Percentiles rank a stretch among this genome's conserved stretches.
phyloP scores from a whole-genome alignment of 2,329 filamentous ascomycete genomes.

The Hymenoscyphus fructigenus region DNA sequence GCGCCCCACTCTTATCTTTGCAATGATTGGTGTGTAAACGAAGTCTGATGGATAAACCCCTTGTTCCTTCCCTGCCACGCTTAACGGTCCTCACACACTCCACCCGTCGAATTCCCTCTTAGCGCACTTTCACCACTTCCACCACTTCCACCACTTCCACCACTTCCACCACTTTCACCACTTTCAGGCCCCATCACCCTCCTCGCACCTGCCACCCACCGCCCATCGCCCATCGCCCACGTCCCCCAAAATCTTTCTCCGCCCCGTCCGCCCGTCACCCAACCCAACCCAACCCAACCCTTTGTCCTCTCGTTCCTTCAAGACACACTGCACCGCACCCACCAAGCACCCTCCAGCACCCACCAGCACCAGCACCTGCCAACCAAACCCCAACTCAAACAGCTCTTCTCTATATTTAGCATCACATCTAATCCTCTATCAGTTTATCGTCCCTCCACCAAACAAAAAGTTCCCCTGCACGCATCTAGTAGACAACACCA shows the following conservation, averaged over 20 bases:
- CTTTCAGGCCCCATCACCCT: background rate
- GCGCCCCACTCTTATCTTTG: background rate
- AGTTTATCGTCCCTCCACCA: constrained; percentile 26
- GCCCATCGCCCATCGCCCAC: background rate
- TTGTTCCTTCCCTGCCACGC: background rate
- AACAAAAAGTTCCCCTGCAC: constrained; percentile 5
- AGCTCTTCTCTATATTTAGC: constrained; percentile 34
- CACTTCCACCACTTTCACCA: no score
- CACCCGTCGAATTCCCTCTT: background rate
- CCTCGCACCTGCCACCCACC: background rate
- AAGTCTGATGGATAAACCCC: background rate
- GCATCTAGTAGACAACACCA: no score
- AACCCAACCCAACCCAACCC: background rate
- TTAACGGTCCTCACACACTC: background rate
- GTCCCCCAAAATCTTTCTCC: background rate
- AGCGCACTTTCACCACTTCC: constrained; percentile 1
- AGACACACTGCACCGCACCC: background rate
- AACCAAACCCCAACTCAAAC: constrained; percentile 14
- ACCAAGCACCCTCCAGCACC: background rate
- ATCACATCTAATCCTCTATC: constrained; percentile 29
- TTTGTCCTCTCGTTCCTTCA: constrained; percentile 6
- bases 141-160: no score
- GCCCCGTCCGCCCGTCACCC: background rate
- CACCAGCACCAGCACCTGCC: no score
- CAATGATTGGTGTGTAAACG: constrained; percentile 1